These are phyloP conservation scores for Abortiporus biennis DNA, from an alignment of 1,284 basidiomycete species.

Conservation along the genomic window DNA sequence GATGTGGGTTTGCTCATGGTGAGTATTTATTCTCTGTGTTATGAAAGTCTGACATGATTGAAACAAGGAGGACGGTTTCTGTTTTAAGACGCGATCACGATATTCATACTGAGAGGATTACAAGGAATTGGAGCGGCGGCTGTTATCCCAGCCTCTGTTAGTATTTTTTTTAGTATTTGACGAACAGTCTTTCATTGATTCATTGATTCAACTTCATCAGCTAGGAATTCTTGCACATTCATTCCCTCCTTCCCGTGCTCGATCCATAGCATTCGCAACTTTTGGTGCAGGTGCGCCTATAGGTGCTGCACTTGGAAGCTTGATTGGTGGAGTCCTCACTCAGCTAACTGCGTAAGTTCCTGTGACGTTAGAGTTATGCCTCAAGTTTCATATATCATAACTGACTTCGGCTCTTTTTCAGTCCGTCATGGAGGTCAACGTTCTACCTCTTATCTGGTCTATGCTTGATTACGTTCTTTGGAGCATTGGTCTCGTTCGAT, in stretches of 20 bases:
- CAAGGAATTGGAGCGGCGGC: conserved; percentile 71
- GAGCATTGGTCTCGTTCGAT: conserved; percentile 42
- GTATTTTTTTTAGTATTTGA: not conserved
- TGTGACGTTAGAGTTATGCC: not conserved
- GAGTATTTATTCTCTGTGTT: not conserved
- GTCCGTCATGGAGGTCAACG: conserved; percentile 60
- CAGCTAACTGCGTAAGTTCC: conserved; percentile 41
- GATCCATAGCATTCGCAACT: conserved; percentile 70
- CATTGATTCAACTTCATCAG: not conserved
- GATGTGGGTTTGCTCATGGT: conserved; percentile 29
- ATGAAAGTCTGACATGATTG: not conserved
- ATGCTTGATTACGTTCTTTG: conserved; percentile 31
- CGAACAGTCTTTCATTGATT: not conserved
- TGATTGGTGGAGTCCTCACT: conserved; percentile 67
- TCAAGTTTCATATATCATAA: not conserved
- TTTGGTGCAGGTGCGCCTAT: conserved; percentile 79
- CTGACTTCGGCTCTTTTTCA: conserved; percentile 46
- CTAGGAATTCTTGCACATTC: conserved; percentile 76
- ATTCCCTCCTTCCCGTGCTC: conserved; percentile 61
- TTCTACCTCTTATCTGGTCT: conserved; percentile 49
- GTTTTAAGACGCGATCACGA: conserved; percentile 25
- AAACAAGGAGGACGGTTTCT: not conserved
- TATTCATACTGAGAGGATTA: conserved; percentile 60
- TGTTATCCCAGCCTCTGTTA: conserved; percentile 51
- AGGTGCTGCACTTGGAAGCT: conserved; percentile 63